Percentiles rank a stretch among this genome's conserved stretches.
Conservation (phyloP, 2,329 filamentous ascomycete genomes). For the Curvularia verruculosa region DNA sequence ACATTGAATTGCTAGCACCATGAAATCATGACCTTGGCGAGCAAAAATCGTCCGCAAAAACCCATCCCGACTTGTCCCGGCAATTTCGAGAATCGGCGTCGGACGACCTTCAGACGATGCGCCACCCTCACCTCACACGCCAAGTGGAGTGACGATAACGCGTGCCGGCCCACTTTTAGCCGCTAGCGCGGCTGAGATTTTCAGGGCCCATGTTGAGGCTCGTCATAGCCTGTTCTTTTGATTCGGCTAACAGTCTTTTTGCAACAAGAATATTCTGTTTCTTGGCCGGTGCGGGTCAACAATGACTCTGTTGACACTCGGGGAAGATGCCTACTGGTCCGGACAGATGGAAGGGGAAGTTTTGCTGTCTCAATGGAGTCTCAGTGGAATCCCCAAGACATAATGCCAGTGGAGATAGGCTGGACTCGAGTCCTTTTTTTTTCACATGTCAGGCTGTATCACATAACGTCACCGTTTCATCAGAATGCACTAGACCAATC, state of each 20-base stretch:
- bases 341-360: conserved; percentile 8
- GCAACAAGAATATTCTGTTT: neutral
- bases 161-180: conserved; percentile 33
- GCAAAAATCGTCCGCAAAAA: conserved; percentile 17
- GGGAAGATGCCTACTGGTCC: neutral
- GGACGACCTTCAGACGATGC: conserved; percentile 33
- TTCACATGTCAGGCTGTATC: conserved; percentile 7
- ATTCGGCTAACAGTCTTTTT: neutral
- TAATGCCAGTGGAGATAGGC: neutral
- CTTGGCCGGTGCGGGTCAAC: conserved; percentile 1
- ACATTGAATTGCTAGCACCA: conserved; percentile 13
- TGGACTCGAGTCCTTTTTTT: neutral
- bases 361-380: neutral
- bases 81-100: conserved; percentile 21
- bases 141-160: conserved; percentile 33
- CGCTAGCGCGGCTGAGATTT: conserved; percentile 32
- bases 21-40: conserved; percentile 24
- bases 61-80: conserved; percentile 29
- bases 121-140: conserved; percentile 24
- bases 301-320: neutral
- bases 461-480: conserved; percentile 7
- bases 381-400: neutral
- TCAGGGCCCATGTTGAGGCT: conserved; percentile 23
- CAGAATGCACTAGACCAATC: neutral
- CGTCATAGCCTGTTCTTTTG: conserved; percentile 2